Conservation (phyloP, 768 basidiomycete genomes). For the Sporobolomyces phaffii region DNA sequence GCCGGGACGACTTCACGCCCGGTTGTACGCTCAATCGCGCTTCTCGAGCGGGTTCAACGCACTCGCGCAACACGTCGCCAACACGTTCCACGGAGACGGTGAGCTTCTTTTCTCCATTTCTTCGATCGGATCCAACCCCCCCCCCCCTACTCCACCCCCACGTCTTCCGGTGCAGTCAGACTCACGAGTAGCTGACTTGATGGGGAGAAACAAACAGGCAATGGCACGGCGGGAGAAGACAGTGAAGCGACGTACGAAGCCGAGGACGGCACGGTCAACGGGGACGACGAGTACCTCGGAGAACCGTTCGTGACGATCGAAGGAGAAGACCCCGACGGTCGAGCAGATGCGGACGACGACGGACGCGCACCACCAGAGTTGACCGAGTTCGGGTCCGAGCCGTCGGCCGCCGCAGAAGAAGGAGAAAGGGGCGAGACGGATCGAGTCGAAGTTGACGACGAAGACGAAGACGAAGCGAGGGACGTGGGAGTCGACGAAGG, state of each 20-base stretch:
- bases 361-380: too few species aligned
- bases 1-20: conserved; percentile 34
- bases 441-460: background rate
- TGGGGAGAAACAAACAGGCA: background rate
- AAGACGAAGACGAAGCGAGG: background rate
- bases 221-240: background rate
- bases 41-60: conserved; percentile 39
- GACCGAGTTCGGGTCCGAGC: too few species aligned
- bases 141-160: too few species aligned
- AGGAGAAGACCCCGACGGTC: too few species aligned
- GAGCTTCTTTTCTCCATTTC: background rate
- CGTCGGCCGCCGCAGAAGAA: too few species aligned
- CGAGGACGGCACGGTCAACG: background rate
- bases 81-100: background rate
- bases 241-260: background rate
- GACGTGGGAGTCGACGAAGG: background rate
- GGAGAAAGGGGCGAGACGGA: conserved; percentile 7
- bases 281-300: conserved; percentile 2
- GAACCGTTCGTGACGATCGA: background rate
- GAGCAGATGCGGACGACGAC: too few species aligned
- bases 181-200: background rate
- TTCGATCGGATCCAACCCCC: background rate
- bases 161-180: too few species aligned
- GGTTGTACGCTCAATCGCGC: conserved; percentile 16
- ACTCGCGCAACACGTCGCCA: conserved; percentile 33